phyloP scores from a whole-genome alignment of 139 green algal genomes.

The Volvox africanus region DNA sequence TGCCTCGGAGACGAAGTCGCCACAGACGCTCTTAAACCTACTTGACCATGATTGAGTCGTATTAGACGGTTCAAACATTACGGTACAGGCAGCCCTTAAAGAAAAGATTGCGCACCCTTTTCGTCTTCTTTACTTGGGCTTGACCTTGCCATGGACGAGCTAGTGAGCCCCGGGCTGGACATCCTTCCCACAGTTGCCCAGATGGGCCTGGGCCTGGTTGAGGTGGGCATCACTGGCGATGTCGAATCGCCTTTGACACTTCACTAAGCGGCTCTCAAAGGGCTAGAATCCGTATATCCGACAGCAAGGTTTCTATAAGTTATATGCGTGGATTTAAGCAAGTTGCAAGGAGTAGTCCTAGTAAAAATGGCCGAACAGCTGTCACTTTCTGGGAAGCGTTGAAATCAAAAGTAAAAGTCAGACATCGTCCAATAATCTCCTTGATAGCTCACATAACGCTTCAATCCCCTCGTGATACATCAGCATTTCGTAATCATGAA shows the following conservation, averaged over 20 bases:
- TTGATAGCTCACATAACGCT: too few species aligned
- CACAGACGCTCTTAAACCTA: neutral
- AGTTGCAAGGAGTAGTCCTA: too few species aligned
- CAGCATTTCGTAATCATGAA: too few species aligned
- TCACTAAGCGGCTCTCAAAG: neutral
- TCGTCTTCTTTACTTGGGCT: neutral
- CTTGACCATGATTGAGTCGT: neutral
- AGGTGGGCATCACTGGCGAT: neutral
- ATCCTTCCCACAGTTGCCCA: neutral
- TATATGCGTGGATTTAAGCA: too few species aligned
- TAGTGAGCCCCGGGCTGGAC: neutral
- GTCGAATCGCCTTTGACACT: neutral
- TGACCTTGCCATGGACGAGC: neutral
- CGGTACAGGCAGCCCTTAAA: neutral
- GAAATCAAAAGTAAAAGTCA: too few species aligned
- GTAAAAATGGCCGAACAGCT: too few species aligned
- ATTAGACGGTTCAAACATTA: neutral
- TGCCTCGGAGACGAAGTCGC: constrained; percentile 4
- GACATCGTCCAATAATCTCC: too few species aligned
- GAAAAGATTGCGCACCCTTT: neutral
- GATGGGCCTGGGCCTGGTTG: neutral
- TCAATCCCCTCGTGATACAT: too few species aligned
- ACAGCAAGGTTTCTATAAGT: neutral
- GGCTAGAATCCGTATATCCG: neutral
- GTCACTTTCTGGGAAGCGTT: too few species aligned